Evolutionary conservation across 768 basidiomycete species (phyloP).

Genomic region (Pulveroboletus frians): DNA sequence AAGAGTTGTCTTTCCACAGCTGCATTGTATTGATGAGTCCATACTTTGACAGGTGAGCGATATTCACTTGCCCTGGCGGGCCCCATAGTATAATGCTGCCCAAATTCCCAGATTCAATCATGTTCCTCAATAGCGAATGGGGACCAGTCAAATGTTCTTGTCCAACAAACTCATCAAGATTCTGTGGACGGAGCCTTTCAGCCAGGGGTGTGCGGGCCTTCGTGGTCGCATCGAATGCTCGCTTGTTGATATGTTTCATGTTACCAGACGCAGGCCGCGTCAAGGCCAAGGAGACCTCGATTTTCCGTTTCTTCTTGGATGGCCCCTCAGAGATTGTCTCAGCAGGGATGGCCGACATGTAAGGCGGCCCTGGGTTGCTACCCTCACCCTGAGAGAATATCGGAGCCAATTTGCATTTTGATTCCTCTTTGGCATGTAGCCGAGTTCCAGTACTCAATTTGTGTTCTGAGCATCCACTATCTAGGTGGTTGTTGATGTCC

Average conservation of each 20-base stretch:
- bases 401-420: constrained; percentile 34
- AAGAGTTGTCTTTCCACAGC: constrained; percentile 72
- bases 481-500: constrained; percentile 49
- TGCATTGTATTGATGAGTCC: constrained; percentile 17
- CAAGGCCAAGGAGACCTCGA: constrained; percentile 3
- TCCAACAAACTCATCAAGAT: constrained; percentile 64
- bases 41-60: background rate
- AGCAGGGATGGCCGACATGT: constrained; percentile 8
- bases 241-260: constrained; percentile 22
- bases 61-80: constrained; percentile 53
- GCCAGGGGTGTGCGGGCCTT: constrained; percentile 53
- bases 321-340: constrained; percentile 6
- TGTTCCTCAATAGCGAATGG: constrained; percentile 50
- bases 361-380: constrained; percentile 4
- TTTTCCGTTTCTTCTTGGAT: constrained; percentile 31
- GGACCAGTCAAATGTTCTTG: constrained; percentile 59
- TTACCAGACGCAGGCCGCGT: constrained; percentile 6
- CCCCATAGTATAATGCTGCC: constrained; percentile 73
- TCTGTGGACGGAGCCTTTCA: constrained; percentile 63
- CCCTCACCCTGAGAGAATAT: constrained; percentile 34
- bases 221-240: constrained; percentile 15
- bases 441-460: background rate
- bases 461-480: constrained; percentile 38
- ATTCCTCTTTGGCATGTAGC: constrained; percentile 9
- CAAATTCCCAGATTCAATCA: constrained; percentile 45